Evolutionary conservation across 441 rosid genomes (phyloP), one percentile per base, ranked within the genome.

Genomic region (Croton setiger): DNA sequence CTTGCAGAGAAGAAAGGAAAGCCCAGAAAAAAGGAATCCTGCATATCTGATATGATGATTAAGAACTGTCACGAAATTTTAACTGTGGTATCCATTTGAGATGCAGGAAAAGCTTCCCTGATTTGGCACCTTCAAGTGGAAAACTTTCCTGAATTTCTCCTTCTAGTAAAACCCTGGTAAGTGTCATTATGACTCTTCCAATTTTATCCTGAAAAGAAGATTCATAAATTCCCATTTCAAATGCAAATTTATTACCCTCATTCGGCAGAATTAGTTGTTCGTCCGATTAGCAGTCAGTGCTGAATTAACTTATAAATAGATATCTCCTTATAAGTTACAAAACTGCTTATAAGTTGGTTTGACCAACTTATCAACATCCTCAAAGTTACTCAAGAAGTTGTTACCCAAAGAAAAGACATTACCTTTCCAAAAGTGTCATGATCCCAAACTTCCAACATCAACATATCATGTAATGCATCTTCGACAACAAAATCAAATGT

Each of bases 391-490:
- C n/a, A n/a, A n/a, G n/a, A n/a, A n/a, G n/a, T n/a, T n/a, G n/a
- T n/a, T n/a, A n/a, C n/a, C n/a, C n/a, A n/a, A n/a, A n/a, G n/a
- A n/a, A n/a, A n/a, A n/a, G n/a, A 8, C 2, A 9, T 72, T 81
- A 93, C 98, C 93, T 95, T 95, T 59, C 90, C 92, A 48, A 92
- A 95, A 55, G 98, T 91, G 84, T 96, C 98, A 39, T 96, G 99
- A 78, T 96, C 99, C 86, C 86, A 92, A 23, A 96, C 80, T 86
- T 96, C 99, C 61, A 86, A 80, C 41, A 93, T 84, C 64, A 96
- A 85, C 97, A 96, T 87, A 67, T 96, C 99, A 71, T 91, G 99
- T 57, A 91, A 86, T 68, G 96, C 99, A 67, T 92, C 98, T 84
- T 96, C 99, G 36, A 92, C 96, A 63, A 96, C 96, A 67, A 92